Evolutionary conservation across 164 flowering plant species (phyloP).

Genomic region (Tinospora cordifolia): DNA sequence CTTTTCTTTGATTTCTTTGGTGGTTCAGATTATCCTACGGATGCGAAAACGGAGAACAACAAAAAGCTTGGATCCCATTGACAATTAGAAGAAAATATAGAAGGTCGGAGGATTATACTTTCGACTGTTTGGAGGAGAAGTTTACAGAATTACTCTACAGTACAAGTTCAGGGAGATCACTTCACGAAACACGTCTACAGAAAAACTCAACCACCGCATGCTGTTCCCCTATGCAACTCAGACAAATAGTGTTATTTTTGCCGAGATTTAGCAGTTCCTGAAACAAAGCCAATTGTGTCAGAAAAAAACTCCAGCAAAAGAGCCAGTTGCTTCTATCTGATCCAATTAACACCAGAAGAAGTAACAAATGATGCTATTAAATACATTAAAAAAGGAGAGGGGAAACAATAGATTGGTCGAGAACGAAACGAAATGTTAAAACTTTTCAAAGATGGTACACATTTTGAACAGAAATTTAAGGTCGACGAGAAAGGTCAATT

Average conservation of each 20-base stretch:
- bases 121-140: background rate
- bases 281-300: conserved; percentile 11
- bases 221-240: conserved; percentile 26
- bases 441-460: conserved; percentile 1
- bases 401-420: background rate
- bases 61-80: conserved; percentile 65
- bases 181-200: conserved; percentile 65
- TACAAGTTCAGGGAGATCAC: conserved; percentile 71
- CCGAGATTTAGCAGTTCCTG: conserved; percentile 17
- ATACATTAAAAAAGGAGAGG: background rate
- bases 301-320: conserved; percentile 6
- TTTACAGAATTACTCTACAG: conserved; percentile 80
- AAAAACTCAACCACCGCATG: conserved; percentile 68
- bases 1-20: background rate
- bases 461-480: background rate
- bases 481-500: background rate
- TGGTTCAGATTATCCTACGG: conserved; percentile 52
- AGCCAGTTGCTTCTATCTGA: background rate
- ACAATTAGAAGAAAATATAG: background rate
- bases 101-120: background rate
- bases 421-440: background rate
- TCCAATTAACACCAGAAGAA: too few relatives aligned
- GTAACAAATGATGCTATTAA: too few relatives aligned
- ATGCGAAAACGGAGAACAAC: conserved; percentile 48
- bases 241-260: background rate